phyloP scores from a whole-genome alignment of 352 stramenopile species.

The Pythium diclinum region DNA sequence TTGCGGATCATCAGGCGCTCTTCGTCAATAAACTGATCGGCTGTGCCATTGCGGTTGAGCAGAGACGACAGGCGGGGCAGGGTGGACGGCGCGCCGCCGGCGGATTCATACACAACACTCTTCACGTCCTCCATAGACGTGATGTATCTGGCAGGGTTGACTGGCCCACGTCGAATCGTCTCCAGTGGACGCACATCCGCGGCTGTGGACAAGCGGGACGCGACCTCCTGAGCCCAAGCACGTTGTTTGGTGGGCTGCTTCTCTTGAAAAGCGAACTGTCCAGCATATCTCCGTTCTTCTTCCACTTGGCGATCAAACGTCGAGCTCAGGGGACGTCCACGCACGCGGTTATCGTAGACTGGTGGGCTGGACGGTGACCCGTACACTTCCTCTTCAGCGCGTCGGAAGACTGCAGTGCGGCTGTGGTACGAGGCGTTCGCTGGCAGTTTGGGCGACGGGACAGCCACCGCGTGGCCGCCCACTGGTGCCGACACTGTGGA shows the following conservation, averaged over 20 bases:
- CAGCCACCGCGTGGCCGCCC: conserved; percentile 1
- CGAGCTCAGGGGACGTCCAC: neutral
- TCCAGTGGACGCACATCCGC: neutral
- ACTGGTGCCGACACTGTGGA: conserved; percentile 22
- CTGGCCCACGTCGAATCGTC: neutral
- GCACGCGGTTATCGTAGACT: conserved; percentile 16
- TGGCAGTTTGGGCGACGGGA: neutral
- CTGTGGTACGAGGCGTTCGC: neutral
- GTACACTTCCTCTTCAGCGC: neutral
- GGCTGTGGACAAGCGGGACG: neutral
- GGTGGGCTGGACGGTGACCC: neutral
- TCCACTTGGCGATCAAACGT: neutral
- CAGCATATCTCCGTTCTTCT: conserved; percentile 8
- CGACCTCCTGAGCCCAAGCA: conserved; percentile 5
- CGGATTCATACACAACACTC: neutral
- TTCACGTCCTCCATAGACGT: conserved; percentile 1
- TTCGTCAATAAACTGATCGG: conserved; percentile 11
- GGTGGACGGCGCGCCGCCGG: conserved; percentile 4
- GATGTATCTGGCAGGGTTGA: neutral
- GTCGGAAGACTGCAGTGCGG: neutral
- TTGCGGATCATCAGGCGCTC: conserved; percentile 15
- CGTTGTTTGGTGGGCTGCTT: conserved; percentile 6
- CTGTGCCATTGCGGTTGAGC: conserved; percentile 9
- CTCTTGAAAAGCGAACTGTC: conserved; percentile 8
- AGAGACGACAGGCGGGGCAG: conserved; percentile 23